Evolutionary conservation across 768 basidiomycete genomes (phyloP).

Genomic region (Pholiota molesta): DNA sequence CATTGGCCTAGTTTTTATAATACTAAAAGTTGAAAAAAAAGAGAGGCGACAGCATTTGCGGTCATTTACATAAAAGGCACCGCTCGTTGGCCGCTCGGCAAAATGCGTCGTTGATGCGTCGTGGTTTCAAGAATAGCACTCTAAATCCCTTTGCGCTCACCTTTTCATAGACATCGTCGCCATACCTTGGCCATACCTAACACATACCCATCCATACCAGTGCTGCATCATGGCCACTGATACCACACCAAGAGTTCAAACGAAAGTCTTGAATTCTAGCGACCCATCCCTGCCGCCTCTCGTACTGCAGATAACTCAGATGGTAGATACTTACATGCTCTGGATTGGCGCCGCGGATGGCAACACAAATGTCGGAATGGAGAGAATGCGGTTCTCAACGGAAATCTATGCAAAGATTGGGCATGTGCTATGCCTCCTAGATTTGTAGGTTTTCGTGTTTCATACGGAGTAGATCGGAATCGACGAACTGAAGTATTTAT

Average conservation of each 20-base stretch:
- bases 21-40: background rate
- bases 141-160: background rate
- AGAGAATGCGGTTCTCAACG: slow-evolving; percentile 51
- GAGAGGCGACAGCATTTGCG: background rate
- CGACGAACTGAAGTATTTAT: slow-evolving; percentile 8
- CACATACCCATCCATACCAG: background rate
- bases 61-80: background rate
- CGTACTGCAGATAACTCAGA: slow-evolving; percentile 64
- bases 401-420: slow-evolving; percentile 75
- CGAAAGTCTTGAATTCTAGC: slow-evolving; percentile 50
- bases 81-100: background rate
- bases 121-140: background rate
- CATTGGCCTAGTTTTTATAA: background rate
- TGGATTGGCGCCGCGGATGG: slow-evolving; percentile 73
- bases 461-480: background rate
- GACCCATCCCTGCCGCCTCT: slow-evolving; percentile 59
- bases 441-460: slow-evolving; percentile 30
- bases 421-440: slow-evolving; percentile 77
- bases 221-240: slow-evolving; percentile 17
- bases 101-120: background rate
- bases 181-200: too few relatives aligned
- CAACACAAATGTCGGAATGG: slow-evolving; percentile 38
- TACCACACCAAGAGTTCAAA: slow-evolving; percentile 36
- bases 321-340: slow-evolving; percentile 80
- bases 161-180: background rate